Base-by-base conservation (phyloP, 345 rosid species). In the Eucalyptus coolabah region DNA sequence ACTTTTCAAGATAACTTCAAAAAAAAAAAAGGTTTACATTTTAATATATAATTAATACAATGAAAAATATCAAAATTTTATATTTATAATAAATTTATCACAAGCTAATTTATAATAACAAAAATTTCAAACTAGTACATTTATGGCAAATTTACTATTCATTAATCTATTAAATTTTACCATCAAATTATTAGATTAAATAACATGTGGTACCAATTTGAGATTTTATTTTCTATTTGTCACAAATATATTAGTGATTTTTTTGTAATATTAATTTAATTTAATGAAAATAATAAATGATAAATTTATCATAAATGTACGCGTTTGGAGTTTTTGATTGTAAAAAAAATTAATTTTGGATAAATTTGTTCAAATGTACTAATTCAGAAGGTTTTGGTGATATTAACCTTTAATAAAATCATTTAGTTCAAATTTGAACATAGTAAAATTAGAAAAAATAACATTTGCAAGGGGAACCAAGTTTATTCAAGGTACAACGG, bases 141-240 rank as follows among this genome's bases (percentile, higher is more conserved):
- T 24, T 23, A 23, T 56, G 1, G 0, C 0, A 24, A 56, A 9
- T 56, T 56, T 9, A 56, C 0, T 9, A 0, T 56, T 23, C 0
- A 56, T 24, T 56, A 24, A 56, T 56, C 0, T 56, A 1, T 0
- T 56, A 23, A 56, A 19, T 2, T 19, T 53, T 53, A 53, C 0
- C 0, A 0, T 53, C 0, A 53, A 53, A 19, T 53, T 53, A 19
- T 0, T 18, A 1, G 8, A 53, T 53, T 53, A 19, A 5, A 53
- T 53, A 0, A 8, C 4, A 19, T 0, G 23, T 19, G 1, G 1
- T 53, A 19, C 5, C 0, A 8, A 53, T 53, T 53, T 53, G 24
- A 0, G 24, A 53, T 53, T 53, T 53, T 53, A 19, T 1, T 17
- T 1, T 51, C 4, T 50, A 51, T 51, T 51, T 51, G 2, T 17